Conservation (phyloP, 2,329 filamentous ascomycete genomes). For the Coniochaeta sp. region DNA sequence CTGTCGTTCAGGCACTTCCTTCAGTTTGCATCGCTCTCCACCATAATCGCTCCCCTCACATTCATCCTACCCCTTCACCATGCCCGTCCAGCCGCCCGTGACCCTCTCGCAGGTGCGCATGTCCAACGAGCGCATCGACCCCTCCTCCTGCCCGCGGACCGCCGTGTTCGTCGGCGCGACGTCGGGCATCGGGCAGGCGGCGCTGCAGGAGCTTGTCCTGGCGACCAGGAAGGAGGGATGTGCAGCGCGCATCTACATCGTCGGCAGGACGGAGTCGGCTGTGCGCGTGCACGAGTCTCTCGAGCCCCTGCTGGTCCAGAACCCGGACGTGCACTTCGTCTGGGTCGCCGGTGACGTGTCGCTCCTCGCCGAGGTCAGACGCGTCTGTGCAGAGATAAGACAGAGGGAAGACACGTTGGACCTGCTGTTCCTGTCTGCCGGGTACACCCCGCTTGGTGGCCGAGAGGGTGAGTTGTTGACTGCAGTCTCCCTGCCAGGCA, state of each 20-base stretch:
- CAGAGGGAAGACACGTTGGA: constrained; percentile 29
- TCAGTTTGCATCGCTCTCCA: too few species aligned
- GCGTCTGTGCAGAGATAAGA: constrained; percentile 30
- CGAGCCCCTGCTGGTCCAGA: constrained; percentile 24
- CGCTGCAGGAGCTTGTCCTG: constrained; percentile 26
- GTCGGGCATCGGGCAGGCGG: constrained; percentile 35
- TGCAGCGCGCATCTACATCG: constrained; percentile 28
- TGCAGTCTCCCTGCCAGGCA: background rate
- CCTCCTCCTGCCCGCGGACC: constrained; percentile 25
- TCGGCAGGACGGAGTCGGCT: constrained; percentile 31
- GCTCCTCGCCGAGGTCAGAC: constrained; percentile 33
- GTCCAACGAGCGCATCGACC: constrained; percentile 31
- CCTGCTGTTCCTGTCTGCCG: constrained; percentile 34
- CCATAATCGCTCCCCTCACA: too few species aligned
- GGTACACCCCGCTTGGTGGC: constrained; percentile 32
- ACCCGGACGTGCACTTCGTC: constrained; percentile 31
- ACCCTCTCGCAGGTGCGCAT: constrained; percentile 19
- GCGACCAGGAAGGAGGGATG: constrained; percentile 19
- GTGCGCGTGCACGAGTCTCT: constrained; percentile 23
- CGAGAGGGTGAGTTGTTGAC: background rate
- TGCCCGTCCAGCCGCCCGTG: background rate
- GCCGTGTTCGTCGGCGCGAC: constrained; percentile 38
- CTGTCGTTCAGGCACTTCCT: too few species aligned
- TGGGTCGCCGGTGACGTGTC: constrained; percentile 35
- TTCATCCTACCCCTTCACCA: background rate